These are phyloP conservation scores for Aspergillus intermedius DNA, from an alignment of 2,329 filamentous ascomycete species.

Conservation along the genomic window DNA sequence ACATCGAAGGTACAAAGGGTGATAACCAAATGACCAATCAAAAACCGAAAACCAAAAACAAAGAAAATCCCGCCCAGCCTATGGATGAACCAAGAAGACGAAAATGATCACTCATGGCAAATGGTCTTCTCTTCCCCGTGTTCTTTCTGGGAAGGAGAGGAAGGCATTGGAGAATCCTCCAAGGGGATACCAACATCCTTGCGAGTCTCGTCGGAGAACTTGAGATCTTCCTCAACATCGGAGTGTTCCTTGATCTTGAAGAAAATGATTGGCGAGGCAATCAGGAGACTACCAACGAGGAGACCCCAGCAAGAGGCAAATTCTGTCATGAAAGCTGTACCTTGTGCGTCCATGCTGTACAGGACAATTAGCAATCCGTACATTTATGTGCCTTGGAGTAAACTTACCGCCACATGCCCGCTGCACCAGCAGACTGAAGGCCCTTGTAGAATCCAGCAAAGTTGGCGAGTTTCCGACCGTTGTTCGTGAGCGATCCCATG, in stretches of 20 bases:
- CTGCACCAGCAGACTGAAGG: slow-evolving; percentile 80
- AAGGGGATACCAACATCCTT: slow-evolving; percentile 53
- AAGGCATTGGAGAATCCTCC: slow-evolving; percentile 6
- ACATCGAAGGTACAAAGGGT: no score
- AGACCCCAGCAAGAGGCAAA: slow-evolving; percentile 73
- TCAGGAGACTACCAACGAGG: slow-evolving; percentile 63
- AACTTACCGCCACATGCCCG: slow-evolving; percentile 45
- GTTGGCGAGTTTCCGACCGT: slow-evolving; percentile 84
- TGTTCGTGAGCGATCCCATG: slow-evolving; percentile 92
- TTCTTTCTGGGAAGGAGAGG: not conserved
- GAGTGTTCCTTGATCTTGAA: slow-evolving; percentile 75
- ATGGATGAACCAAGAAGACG: not conserved
- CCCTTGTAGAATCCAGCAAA: slow-evolving; percentile 87
- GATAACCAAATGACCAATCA: no score
- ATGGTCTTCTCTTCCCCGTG: not conserved
- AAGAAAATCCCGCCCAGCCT: no score
- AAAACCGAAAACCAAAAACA: no score
- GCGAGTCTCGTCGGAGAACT: slow-evolving; percentile 75
- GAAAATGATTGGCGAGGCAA: slow-evolving; percentile 74
- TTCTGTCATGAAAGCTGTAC: slow-evolving; percentile 61
- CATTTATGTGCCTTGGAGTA: slow-evolving; percentile 2
- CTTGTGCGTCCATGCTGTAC: slow-evolving; percentile 60
- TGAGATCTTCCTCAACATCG: slow-evolving; percentile 71
- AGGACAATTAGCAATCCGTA: slow-evolving; percentile 19
- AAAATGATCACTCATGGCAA: not conserved